Base-by-base conservation (phyloP, 2,329 filamentous ascomycete species). In the Didymosphaeria variabile region DNA sequence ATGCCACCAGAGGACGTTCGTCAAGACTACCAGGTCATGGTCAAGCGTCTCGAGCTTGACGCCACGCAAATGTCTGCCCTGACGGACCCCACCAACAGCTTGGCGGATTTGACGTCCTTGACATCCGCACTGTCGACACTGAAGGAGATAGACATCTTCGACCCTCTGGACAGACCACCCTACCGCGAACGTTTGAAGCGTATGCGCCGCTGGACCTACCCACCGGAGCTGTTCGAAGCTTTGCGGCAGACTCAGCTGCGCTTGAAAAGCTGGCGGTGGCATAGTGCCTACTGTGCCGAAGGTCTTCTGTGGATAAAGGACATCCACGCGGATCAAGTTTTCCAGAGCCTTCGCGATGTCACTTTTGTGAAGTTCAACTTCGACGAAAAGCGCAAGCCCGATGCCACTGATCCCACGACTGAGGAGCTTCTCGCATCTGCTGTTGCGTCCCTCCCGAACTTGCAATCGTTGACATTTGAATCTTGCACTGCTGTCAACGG, bases 401-500 rank as follows among this genome's bases (percentile, higher is more conserved):
- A 70, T 9, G 60, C 67, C 8, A 62, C 42, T 15, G 60, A 68
- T 23, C 72, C 70, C 7, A 73, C 70, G 10, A 78, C 80, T 1
- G 80, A 82, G 54, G 79, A 85, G 38, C 67, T 80, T 74, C 60
- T 79, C 13, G 82, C 80, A 0, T 79, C 84, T 23, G 84, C 87
- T 0, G 75, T 86, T 17, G 81, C 83, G 15, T 82, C 85, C 29
- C 83, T 97, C 9, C 86, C 88, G 0, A 78, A 85, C 1, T 81
- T 98, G 7, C 84, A 84, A 57, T 86, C 89, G 57, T 80, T 97
- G 12, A 83, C 88, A 1, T 89, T 97, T 66, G 88, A 94, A 71
- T 90, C 90, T 8, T 96, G 90, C 46, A 90, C 88, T 2, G 83
- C 91, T 36, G 85, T 93, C 60, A 91, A 91, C 70, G 85, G 88